phyloP scores from a whole-genome alignment of 306 rosid species.

The Macrotyloma uniflorum region DNA sequence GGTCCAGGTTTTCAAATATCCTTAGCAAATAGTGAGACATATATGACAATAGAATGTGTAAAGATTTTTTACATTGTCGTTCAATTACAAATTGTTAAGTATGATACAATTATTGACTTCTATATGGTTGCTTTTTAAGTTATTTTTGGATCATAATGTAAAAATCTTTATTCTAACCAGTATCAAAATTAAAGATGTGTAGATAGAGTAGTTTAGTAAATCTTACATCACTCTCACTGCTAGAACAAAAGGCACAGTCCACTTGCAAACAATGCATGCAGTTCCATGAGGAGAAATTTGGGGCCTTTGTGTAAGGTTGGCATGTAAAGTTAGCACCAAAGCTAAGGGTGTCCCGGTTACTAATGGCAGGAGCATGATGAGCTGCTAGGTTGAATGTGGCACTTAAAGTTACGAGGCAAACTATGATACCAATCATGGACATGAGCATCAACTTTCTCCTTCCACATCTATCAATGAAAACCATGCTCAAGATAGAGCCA shows the following conservation, averaged over 20 bases:
- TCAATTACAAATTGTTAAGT: no score
- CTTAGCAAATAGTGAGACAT: background rate
- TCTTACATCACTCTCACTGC: constrained; percentile 48
- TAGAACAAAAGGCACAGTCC: constrained; percentile 70
- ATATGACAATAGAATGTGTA: background rate
- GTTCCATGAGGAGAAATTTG: constrained; percentile 61
- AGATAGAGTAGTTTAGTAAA: background rate
- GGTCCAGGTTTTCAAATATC: background rate
- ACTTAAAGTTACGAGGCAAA: background rate
- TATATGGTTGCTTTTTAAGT: background rate
- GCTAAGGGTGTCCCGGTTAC: constrained; percentile 19
- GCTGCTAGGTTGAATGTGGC: background rate
- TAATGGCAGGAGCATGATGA: background rate
- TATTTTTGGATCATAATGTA: background rate
- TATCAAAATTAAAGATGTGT: background rate
- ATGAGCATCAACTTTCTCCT: constrained; percentile 2
- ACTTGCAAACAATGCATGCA: constrained; percentile 76
- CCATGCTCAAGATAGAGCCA: constrained; percentile 38
- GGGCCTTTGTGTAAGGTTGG: constrained; percentile 48
- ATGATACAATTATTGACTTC: background rate
- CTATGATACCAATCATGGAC: background rate
- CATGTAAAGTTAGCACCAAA: constrained; percentile 72
- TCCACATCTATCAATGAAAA: background rate
- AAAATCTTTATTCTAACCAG: background rate
- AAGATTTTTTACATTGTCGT: no score